Evolutionary conservation across 805 yeast species (phyloP), one percentile per base, ranked within the genome.

Genomic region (Alloascoidea africana): DNA sequence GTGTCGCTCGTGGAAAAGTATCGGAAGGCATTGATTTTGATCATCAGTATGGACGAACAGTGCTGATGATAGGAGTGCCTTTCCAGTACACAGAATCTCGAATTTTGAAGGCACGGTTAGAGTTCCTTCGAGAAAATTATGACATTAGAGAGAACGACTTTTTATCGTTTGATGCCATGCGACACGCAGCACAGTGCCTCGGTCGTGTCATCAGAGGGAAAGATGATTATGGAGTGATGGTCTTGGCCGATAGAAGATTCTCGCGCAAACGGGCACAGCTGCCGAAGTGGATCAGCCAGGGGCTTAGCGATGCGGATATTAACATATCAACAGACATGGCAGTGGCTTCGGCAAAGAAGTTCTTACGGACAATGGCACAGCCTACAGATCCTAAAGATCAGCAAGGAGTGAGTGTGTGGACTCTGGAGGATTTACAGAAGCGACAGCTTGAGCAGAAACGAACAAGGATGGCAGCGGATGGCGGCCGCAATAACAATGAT

Each of bases 1-100:
- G 96, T 27, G 99, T 91, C 42, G 99, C 99, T 11, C 86, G 99
- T 68, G 99, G 99, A 5, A 91, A 91, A 53, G 98, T 91, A 1
- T 82, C 94, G 1, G 99, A 91, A 58, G 99, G 99, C 43, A 91
- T 91, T 47, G 99, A 91, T 85, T 91, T 91, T 62, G 97, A 91
- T 54, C 96, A 91, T 55, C 98, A 91, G 46, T 91, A 82, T 55
- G 99, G 98, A 11, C 73, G 99, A 51, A 85, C 97, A 0, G 99
- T 91, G 43, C 65, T 91, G 42, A 89, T 91, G 96, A 89, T 91
- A 58, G 99, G 99, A 46, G 94, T 91, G 46, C 99, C 99, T 0
- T 91, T 91, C 68, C 99, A 91, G 66, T 91, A 91, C 57, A 91
- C 99, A 0, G 98, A 91, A 54, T 87, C 96, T 3, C 75, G 97